Evolutionary conservation across 176 grass and related monocot species (phyloP).

Genomic region (Aegilops bicornis): DNA sequence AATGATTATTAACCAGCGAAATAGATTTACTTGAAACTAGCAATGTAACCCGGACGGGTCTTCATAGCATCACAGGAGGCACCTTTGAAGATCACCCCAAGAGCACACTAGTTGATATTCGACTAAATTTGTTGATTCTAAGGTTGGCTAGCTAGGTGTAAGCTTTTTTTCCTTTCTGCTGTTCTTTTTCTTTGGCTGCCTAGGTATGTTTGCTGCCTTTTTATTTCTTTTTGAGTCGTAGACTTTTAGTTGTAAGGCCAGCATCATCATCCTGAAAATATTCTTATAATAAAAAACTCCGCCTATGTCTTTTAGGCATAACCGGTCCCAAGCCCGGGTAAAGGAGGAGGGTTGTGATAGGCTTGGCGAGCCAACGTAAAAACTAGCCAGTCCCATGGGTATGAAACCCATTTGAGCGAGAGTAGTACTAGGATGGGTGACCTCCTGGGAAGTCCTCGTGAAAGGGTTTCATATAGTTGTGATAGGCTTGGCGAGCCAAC

Average conservation of each 20-base stretch:
- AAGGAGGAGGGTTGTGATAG: no score
- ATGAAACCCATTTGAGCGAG: no score
- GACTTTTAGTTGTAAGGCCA: background rate
- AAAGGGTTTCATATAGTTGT: no score
- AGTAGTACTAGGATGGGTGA: no score
- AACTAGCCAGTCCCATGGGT: no score
- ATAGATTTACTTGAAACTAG: background rate
- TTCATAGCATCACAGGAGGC: conserved; percentile 8
- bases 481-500: no score
- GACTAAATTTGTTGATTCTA: background rate
- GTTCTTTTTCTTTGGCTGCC: background rate
- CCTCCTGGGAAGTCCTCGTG: no score
- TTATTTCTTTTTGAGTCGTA: background rate
- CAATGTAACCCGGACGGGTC: background rate
- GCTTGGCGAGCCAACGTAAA: no score
- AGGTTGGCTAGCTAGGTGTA: background rate
- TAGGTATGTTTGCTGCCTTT: background rate
- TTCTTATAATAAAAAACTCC: no score
- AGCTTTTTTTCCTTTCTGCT: background rate
- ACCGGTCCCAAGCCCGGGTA: no score
- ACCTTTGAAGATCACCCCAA: background rate
- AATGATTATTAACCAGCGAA: conserved; percentile 26
- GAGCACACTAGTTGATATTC: background rate
- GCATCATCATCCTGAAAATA: no score
- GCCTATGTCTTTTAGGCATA: no score